Base-by-base conservation (phyloP, 495 filamentous ascomycete genomes). In the Thozetella sp. region DNA sequence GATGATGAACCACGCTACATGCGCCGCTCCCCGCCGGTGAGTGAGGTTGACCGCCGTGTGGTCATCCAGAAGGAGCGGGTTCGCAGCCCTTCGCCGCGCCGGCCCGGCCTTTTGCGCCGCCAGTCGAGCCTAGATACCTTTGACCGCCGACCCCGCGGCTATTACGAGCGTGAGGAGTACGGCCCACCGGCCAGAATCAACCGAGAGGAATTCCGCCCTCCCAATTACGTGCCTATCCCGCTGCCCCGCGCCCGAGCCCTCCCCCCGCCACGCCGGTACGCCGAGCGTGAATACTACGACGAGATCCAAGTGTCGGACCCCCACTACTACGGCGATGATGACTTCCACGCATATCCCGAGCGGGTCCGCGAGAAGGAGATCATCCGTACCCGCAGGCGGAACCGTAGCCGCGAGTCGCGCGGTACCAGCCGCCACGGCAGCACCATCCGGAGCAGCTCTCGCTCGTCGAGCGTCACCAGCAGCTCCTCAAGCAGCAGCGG, bases 301-400 rank as follows among this genome's bases (percentile, higher is more conserved):
- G 88, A 91, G 54, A 89, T 92, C 59, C 79, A 83, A 25, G 83
- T 92, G 52, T 81, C 86, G 1, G 90, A 92, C 54, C 86, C 84
- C 1, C 84, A 88, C 46, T 78, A 76, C 25, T 89, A 85, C 65
- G 89, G 85, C 11, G 88, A 92, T 53, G 88, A 91, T 2, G 84
- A 89, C 54, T 90, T 80, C 61, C 79, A 84, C 48, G 79, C 73
- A n/a, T 80, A 81, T 46, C 80, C 81, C 1, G 87, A 89, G 60
- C 77, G 83, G 48, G 76, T 82, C 25, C 66, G 67, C 3, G 81
- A 84, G 65, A 76, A 73, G 54, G 81, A 83, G 63, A 57, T 81
- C 10, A 73, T 84, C 30, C 72, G 72, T 26, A 67, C 66, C 3
- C 70, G 69, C 22, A 70, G 72, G 23, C 67, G 73, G 17, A 69